Base-by-base conservation (phyloP, 2,329 filamentous ascomycete genomes). In the Ophiocordyceps robertsii region DNA sequence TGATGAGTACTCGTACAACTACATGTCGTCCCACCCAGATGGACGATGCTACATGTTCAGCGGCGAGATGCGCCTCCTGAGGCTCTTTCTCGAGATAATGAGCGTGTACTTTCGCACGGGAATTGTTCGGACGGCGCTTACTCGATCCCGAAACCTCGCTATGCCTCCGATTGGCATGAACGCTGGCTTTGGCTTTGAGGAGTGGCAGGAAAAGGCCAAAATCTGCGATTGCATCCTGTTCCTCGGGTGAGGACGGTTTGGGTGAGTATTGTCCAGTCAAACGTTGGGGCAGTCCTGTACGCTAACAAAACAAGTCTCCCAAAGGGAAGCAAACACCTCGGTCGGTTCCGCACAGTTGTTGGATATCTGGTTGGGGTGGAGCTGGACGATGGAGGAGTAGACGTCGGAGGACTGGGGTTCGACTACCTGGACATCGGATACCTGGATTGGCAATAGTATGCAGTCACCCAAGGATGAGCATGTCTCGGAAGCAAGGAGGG, bases 11-110 rank as follows among this genome's bases (percentile, higher is more conserved):
- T 3, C 19, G 19, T 19, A 19, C 39, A 47, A 48, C 36, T 46
- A 44, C 21, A 40, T 41, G 38, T 42, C 39, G 37, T 50, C 44
- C 43, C 16, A 43, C 32, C 3, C 8, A 6, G 16, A 33, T 2
- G 19, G 38, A 13, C 21, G 29, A 3, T 49, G 44, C 43, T 42
- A 43, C 24, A 46, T 39, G 2, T 51, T 51, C 42, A 40, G 31
- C 16, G 49, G 46, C 6, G 44, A 49, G 17, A 39, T 45, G 13
- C 38, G 44, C 4, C 44, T 47, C 3, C 29, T 49, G 1, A 36
- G 39, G 11, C 12, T 29, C 2, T 47, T 49, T 29, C 17, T 48
- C 24, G 21, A 6, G 4, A 31, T 36, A 9, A 9, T 37, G 7
- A 12, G 10, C 3, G 37, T 19, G 3, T n/a, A 21, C 13, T 36